These are phyloP conservation scores for Cylindrodendrum hubeiense DNA, from an alignment of 2,329 filamentous ascomycete species.

Conservation along the genomic window DNA sequence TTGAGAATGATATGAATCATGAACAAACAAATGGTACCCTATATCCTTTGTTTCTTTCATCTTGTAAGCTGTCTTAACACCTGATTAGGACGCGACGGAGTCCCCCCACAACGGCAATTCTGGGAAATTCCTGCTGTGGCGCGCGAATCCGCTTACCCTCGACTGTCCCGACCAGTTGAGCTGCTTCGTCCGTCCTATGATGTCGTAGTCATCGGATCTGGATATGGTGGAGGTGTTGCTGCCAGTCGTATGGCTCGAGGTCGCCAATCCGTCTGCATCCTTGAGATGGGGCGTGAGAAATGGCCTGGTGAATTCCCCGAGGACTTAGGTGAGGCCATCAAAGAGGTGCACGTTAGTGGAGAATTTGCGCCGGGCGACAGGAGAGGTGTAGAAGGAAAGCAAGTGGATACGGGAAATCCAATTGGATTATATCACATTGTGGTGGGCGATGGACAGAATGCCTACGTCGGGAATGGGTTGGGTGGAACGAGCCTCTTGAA, in stretches of 20 bases:
- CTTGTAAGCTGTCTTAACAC: background rate
- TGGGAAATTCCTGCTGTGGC: background rate
- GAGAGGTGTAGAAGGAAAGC: constrained; percentile 19
- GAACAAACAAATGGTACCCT: background rate
- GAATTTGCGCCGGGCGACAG: constrained; percentile 51
- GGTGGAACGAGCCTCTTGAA: constrained; percentile 76
- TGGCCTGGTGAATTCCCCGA: constrained; percentile 76
- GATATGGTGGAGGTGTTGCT: constrained; percentile 76
- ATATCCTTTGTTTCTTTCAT: background rate
- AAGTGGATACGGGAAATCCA: constrained; percentile 60
- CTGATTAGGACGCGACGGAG: background rate
- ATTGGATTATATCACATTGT: constrained; percentile 75
- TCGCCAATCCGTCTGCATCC: constrained; percentile 69
- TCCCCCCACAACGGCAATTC: background rate
- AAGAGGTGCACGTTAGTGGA: constrained; percentile 69
- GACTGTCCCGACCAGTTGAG: background rate
- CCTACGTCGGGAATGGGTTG: constrained; percentile 71
- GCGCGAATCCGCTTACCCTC: background rate
- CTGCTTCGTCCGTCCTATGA: constrained; percentile 62
- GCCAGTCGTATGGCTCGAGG: constrained; percentile 72
- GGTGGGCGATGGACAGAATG: constrained; percentile 73
- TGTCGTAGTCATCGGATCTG: constrained; percentile 75
- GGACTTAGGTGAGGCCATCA: constrained; percentile 57
- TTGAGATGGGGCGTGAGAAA: constrained; percentile 73
- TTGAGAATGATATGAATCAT: background rate